phyloP scores from a whole-genome alignment of 2,329 filamentous ascomycete genomes.

The Coniochaeta ligniaria region DNA sequence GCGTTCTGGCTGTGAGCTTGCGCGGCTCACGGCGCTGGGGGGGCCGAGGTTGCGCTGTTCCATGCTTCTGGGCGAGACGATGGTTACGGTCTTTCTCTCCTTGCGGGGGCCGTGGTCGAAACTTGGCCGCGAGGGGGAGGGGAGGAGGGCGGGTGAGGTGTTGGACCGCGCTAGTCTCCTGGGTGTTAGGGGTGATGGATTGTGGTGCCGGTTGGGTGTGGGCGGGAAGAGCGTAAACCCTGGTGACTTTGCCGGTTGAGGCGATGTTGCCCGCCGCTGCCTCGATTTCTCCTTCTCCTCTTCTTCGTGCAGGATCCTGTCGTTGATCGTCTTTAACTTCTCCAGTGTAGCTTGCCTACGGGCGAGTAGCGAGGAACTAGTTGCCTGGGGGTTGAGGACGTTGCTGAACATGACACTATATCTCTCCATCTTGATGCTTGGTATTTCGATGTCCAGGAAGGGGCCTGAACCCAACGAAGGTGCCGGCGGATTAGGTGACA shows the following conservation, averaged over 20 bases:
- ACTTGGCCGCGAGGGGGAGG: conserved; percentile 31
- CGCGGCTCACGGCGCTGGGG: not conserved
- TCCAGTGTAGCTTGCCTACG: conserved; percentile 53
- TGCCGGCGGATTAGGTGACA: not conserved
- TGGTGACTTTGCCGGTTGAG: conserved; percentile 37
- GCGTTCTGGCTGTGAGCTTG: not conserved
- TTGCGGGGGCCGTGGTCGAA: conserved; percentile 20
- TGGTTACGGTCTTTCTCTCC: conserved; percentile 15
- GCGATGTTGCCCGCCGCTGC: conserved; percentile 41
- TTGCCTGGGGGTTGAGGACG: conserved; percentile 47
- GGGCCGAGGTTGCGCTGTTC: conserved; percentile 12
- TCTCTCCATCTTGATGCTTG: conserved; percentile 71
- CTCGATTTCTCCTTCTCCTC: conserved; percentile 20
- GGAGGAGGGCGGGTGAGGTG: conserved; percentile 43
- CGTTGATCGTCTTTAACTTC: conserved; percentile 47
- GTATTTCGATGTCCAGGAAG: conserved; percentile 71
- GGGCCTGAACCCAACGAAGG: conserved; percentile 10
- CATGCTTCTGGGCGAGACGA: conserved; percentile 18
- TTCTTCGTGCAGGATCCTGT: conserved; percentile 30
- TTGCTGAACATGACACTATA: conserved; percentile 92
- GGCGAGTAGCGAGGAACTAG: conserved; percentile 37
- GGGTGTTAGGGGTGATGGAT: conserved; percentile 12
- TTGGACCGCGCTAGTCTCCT: conserved; percentile 38
- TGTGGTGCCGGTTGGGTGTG: conserved; percentile 10
- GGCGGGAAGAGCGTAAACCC: conserved; percentile 37